phyloP scores from a whole-genome alignment of 805 yeast species.

The Schizosaccharomyces cryophilus region DNA sequence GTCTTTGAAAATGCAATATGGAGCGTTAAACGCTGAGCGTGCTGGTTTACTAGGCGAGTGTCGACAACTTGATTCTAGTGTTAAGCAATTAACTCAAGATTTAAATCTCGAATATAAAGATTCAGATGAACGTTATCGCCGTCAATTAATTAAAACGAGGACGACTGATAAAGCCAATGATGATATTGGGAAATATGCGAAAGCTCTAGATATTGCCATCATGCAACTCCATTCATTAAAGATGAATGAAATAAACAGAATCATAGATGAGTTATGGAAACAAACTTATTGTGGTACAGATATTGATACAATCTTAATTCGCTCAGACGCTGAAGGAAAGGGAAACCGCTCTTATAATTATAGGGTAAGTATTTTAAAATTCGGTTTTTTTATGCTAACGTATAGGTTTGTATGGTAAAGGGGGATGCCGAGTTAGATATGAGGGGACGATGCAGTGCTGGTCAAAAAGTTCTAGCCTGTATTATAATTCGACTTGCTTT shows the following conservation, averaged over 20 bases:
- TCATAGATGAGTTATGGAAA: conserved; percentile 80
- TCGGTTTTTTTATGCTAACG: conserved; percentile 36
- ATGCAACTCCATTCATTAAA: conserved; percentile 77
- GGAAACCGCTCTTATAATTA: conserved; percentile 15
- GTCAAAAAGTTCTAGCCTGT: conserved; percentile 84
- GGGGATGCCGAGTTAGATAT: conserved; percentile 80
- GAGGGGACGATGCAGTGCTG: conserved; percentile 97
- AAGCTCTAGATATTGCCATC: conserved; percentile 74
- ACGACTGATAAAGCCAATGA: conserved; percentile 52
- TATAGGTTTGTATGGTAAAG: conserved; percentile 69
- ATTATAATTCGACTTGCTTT: conserved; percentile 74
- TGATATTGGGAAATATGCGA: conserved; percentile 58
- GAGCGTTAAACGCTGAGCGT: conserved; percentile 28
- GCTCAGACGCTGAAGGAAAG: conserved; percentile 42
- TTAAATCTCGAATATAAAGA: conserved; percentile 45
- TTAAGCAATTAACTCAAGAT: conserved; percentile 29
- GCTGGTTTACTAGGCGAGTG: conserved; percentile 39
- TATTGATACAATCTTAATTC: conserved; percentile 68
- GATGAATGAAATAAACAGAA: conserved; percentile 77
- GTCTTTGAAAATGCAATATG: conserved; percentile 24
- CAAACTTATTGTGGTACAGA: conserved; percentile 86
- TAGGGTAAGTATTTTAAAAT: conserved; percentile 4
- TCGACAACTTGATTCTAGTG: conserved; percentile 56
- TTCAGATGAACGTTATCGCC: conserved; percentile 36
- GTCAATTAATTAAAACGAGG: conserved; percentile 52